Percentiles rank a stretch among this genome's conserved stretches.
Conservation (phyloP, 148 eudicot genomes). For the Fallopia convolvulus region DNA sequence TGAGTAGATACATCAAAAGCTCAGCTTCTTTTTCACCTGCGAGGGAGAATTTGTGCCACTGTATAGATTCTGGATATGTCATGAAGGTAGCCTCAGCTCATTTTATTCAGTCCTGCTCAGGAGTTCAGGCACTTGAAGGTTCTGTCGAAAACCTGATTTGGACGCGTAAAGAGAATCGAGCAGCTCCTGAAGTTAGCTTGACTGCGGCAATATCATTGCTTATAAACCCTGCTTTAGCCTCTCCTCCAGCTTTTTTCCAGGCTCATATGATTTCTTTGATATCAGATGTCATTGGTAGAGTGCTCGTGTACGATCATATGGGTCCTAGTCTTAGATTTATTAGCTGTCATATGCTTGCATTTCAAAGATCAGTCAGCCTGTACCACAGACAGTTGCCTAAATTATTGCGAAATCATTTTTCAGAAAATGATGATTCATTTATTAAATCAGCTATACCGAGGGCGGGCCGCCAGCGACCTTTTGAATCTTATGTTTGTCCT, state of each 20-base stretch:
- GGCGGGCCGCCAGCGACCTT: conserved; percentile 22
- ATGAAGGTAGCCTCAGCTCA: conserved; percentile 49
- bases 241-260: conserved; percentile 50
- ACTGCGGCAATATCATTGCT: conserved; percentile 49
- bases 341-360: conserved; percentile 41
- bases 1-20: conserved; percentile 33
- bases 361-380: conserved; percentile 52
- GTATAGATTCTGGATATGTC: conserved; percentile 35
- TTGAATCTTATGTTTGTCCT: conserved; percentile 34
- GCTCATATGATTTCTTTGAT: conserved; percentile 63
- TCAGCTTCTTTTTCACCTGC: conserved; percentile 30
- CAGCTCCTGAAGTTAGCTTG: conserved; percentile 42
- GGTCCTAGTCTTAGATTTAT: conserved; percentile 24
- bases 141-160: conserved; percentile 33
- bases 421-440: conserved; percentile 11
- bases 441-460: neutral
- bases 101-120: conserved; percentile 41
- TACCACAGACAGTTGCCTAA: conserved; percentile 37
- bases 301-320: conserved; percentile 14
- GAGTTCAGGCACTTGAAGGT: conserved; percentile 35
- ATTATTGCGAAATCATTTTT: conserved; percentile 16
- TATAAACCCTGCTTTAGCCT: conserved; percentile 40
- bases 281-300: conserved; percentile 37
- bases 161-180: conserved; percentile 16
- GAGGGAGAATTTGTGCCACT: conserved; percentile 17